Base-by-base conservation (phyloP, 2,329 filamentous ascomycete species). In the Pyrenophora graminea region DNA sequence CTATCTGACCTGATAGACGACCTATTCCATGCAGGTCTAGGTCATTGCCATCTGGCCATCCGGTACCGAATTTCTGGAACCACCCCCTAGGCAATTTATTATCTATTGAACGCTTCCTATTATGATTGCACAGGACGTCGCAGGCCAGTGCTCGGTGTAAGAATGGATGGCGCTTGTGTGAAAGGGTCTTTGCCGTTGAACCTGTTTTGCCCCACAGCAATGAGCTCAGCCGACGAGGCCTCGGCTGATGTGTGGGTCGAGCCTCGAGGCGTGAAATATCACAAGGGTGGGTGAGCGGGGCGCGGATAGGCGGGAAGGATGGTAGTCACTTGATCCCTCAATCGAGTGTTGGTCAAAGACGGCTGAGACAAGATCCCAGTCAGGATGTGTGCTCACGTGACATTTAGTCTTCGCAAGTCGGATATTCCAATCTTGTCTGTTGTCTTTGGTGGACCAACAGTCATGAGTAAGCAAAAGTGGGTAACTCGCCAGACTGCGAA, bases 281-380 rank as follows among this genome's bases (percentile, higher is more conserved):
- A 50, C 62, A 58, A 64, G 62, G 27, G 27, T 30, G 12, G 2
- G 27, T 51, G 51, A 51, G 55, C 53, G 61, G 66, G 61, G 59
- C 51, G 53, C 58, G 63, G 60, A 49, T 59, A 56, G 44, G 58
- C 68, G 67, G 68, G 67, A 70, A 70, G 68, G 67, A 71, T 67
- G 63, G 48, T 43, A 55, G 56, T 63, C 59, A 63, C 53, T 62
- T 61, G 61, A 62, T 61, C 50, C 52, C 58, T 56, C 49, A 37
- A 32, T 48, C n/a, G 19, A 37, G 21, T 12, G 10, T 2, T 12
- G 27, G 27, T 12, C 9, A 9, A 12, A 30, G 27, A 30, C 27
- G 27, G 27, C 12, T 10, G 27, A 13, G 9, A 30, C 4, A 7
- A 5, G 9, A 30, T 13, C 9, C 27, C 27, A 25, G 23, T 25